Conservation (phyloP, 352 stramenopile genomes). For the Globisporangium heterothallicum region DNA sequence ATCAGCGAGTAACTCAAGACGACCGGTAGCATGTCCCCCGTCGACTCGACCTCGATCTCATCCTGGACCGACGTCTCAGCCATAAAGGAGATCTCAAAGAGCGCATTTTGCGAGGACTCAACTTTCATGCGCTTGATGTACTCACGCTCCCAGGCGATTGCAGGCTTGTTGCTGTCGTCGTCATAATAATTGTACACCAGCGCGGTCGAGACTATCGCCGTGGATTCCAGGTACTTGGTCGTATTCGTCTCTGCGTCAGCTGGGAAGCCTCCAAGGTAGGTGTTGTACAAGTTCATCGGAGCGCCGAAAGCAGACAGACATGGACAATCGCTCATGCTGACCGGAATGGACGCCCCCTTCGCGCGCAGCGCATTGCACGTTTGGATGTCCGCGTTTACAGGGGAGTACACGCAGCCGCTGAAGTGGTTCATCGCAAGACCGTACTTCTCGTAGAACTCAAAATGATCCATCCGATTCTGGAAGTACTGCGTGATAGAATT, state of each 20-base stretch:
- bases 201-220: conserved; percentile 43
- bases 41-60: conserved; percentile 53
- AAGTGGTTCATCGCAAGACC: conserved; percentile 37
- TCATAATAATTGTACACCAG: conserved; percentile 67
- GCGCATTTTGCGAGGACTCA: conserved; percentile 30
- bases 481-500: conserved; percentile 66
- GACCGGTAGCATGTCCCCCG: conserved; percentile 35
- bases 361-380: conserved; percentile 26
- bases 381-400: conserved; percentile 33
- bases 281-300: conserved; percentile 71
- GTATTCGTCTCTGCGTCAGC: conserved; percentile 42
- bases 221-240: conserved; percentile 38
- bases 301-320: conserved; percentile 56
- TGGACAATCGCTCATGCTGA: conserved; percentile 58
- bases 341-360: conserved; percentile 32
- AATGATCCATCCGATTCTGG: conserved; percentile 54
- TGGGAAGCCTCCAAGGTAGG: conserved; percentile 51
- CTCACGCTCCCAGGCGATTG: conserved; percentile 60
- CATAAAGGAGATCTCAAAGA: conserved; percentile 68
- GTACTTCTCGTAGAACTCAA: conserved; percentile 49
- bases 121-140: conserved; percentile 59
- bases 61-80: conserved; percentile 53
- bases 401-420: conserved; percentile 35
- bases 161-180: conserved; percentile 29
- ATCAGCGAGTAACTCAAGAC: conserved; percentile 57